phyloP scores from a whole-genome alignment of 1,139 yeast species.

The Spencermartinsiella ligniputridi region DNA sequence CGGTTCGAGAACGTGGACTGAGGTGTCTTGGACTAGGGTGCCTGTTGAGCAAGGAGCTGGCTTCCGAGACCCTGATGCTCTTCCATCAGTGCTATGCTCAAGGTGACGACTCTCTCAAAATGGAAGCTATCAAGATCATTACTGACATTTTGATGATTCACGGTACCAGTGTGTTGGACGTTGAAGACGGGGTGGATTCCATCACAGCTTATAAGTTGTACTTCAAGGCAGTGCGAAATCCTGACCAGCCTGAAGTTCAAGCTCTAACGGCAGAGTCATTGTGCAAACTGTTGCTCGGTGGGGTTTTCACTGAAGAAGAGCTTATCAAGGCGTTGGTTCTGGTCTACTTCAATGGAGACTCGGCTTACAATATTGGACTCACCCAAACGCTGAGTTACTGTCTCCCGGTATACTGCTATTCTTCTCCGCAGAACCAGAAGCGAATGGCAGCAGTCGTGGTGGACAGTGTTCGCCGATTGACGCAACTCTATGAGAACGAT shows the following conservation, averaged over 20 bases:
- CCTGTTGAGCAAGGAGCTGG: conserved; percentile 58
- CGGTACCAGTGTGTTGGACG: conserved; percentile 64
- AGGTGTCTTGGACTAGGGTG: conserved; percentile 78
- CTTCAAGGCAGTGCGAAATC: conserved; percentile 53
- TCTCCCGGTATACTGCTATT: conserved; percentile 83
- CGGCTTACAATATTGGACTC: conserved; percentile 59
- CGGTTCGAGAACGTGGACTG: conserved; percentile 63
- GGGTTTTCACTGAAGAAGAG: conserved; percentile 64
- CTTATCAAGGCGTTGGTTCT: conserved; percentile 67
- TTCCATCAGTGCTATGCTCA: conserved; percentile 62
- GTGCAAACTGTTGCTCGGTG: conserved; percentile 77
- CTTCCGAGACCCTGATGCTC: conserved; percentile 46
- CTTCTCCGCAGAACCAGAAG: conserved; percentile 70
- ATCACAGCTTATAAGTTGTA: conserved; percentile 60
- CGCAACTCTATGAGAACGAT: conserved; percentile 38
- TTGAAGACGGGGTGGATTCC: conserved; percentile 60
- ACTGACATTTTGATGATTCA: conserved; percentile 76
- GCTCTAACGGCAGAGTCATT: conserved; percentile 83
- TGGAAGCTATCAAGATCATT: conserved; percentile 62
- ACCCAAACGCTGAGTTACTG: conserved; percentile 84
- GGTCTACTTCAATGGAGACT: conserved; percentile 69
- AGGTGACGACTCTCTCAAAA: conserved; percentile 58
- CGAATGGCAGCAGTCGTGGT: conserved; percentile 59
- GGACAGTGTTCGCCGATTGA: conserved; percentile 61
- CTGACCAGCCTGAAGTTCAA: conserved; percentile 61